A percentile compares a stretch with the other conserved stretches of the same genome.
phyloP scores from a whole-genome alignment of 202 grass and related monocot species.

The Brachypodium distachyon region DNA sequence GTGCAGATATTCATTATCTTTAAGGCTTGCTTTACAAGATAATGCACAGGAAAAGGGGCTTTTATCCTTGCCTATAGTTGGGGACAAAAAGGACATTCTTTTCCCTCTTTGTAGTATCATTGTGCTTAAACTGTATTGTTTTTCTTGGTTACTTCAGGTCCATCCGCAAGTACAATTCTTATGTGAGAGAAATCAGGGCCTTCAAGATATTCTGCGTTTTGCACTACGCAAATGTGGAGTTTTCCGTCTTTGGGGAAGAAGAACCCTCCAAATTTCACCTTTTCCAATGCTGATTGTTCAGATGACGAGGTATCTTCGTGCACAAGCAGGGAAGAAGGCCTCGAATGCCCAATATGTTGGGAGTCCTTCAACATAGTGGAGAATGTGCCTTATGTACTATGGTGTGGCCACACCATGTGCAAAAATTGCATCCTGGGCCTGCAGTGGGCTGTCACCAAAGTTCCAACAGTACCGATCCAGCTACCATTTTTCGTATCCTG shows the following conservation, averaged over 20 bases:
- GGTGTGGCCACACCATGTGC: slow-evolving; percentile 73
- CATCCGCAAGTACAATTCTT: background rate
- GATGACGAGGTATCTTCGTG: slow-evolving; percentile 76
- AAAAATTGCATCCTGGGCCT: slow-evolving; percentile 74
- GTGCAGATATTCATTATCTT: background rate
- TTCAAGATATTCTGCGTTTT: slow-evolving; percentile 6
- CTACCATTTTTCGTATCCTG: slow-evolving; percentile 73
- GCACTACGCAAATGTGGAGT: slow-evolving; percentile 25
- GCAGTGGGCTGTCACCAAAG: slow-evolving; percentile 69
- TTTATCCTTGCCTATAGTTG: background rate
- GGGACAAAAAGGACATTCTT: background rate
- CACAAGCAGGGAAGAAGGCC: slow-evolving; percentile 57
- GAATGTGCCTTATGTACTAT: slow-evolving; percentile 71
- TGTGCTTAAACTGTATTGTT: slow-evolving; percentile 11
- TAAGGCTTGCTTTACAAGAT: background rate
- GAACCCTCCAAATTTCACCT: slow-evolving; percentile 19
- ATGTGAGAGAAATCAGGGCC: background rate
- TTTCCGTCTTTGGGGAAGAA: slow-evolving; percentile 33
- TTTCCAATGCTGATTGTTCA: slow-evolving; percentile 35
- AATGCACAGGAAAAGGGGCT: background rate
- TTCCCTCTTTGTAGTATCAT: background rate
- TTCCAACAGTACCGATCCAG: slow-evolving; percentile 57
- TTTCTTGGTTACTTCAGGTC: slow-evolving; percentile 15
- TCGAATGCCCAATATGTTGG: slow-evolving; percentile 78
- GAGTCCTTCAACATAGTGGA: slow-evolving; percentile 94